A percentile compares a stretch with the other conserved stretches of the same genome.
Evolutionary conservation across 345 rosid species (phyloP).

Genomic region (Camelina neglecta): DNA sequence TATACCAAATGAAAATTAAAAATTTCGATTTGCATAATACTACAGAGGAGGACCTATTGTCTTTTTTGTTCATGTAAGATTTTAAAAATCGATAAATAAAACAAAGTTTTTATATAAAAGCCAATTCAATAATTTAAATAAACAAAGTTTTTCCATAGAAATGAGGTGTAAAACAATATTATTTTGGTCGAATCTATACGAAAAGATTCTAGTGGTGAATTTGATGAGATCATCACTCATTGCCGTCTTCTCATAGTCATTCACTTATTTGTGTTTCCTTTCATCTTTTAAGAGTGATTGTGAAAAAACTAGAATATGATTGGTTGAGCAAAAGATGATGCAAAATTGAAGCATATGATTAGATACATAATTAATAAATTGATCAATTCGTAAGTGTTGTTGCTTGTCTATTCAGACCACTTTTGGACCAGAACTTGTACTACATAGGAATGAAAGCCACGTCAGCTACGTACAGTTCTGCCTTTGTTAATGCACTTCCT

Average conservation of each 20-base stretch:
- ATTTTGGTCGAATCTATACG: constrained; percentile 5
- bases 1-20: not conserved
- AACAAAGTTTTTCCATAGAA: not conserved
- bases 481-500: constrained; percentile 74
- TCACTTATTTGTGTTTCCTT: not conserved
- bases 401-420: constrained; percentile 64
- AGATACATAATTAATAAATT: not conserved
- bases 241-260: constrained; percentile 14
- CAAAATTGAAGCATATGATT: constrained; percentile 25
- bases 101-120: too few species aligned
- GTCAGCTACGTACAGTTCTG: constrained; percentile 81
- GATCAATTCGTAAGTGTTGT: constrained; percentile 16
- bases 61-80: not conserved
- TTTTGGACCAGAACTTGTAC: constrained; percentile 86
- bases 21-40: too few species aligned
- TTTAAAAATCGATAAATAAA: not conserved
- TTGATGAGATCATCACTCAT: constrained; percentile 34
- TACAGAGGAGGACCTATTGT: too few species aligned
- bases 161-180: not conserved
- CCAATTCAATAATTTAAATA: not conserved
- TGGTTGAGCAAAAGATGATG: constrained; percentile 18
- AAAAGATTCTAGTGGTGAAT: constrained; percentile 25
- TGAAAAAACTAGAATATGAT: not conserved
- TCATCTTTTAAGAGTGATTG: constrained; percentile 5
- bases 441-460: constrained; percentile 86